These are phyloP conservation scores for Globisporangium cederbergense DNA, from an alignment of 352 stramenopile genomes.

Conservation along the genomic window DNA sequence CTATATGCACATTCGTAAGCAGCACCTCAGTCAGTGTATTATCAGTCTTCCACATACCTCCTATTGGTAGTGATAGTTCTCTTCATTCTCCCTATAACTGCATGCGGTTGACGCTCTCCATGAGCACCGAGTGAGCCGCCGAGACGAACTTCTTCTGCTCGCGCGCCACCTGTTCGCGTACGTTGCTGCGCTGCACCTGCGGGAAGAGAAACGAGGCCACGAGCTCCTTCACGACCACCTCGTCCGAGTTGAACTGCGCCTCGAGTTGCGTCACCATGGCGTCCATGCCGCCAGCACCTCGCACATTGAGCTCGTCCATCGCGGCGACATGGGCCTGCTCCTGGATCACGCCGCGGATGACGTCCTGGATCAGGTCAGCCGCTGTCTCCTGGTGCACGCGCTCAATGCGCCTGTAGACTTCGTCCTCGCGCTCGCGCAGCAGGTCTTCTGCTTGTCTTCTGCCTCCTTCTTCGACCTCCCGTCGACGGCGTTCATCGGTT, in stretches of 20 bases:
- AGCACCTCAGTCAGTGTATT: conserved; percentile 10
- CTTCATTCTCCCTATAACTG: conserved; percentile 12
- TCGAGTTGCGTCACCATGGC: conserved; percentile 58
- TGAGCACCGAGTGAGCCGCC: conserved; percentile 56
- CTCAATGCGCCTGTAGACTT: conserved; percentile 75
- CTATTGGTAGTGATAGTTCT: neutral
- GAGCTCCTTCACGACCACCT: conserved; percentile 69
- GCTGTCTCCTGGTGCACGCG: conserved; percentile 80
- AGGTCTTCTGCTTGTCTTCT: conserved; percentile 85
- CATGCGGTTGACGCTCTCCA: conserved; percentile 31
- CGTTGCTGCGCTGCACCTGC: conserved; percentile 63
- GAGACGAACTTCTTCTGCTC: conserved; percentile 70
- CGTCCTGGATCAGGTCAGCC: conserved; percentile 61
- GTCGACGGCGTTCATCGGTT: conserved; percentile 55
- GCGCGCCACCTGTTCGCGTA: conserved; percentile 49
- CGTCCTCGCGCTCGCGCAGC: conserved; percentile 75
- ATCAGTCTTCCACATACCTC: neutral
- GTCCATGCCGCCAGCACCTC: conserved; percentile 30
- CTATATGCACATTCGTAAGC: no score
- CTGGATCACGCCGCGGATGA: conserved; percentile 54
- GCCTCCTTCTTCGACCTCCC: conserved; percentile 85
- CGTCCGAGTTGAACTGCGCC: conserved; percentile 38
- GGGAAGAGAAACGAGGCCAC: conserved; percentile 81
- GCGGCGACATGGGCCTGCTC: conserved; percentile 46
- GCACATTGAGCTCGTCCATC: conserved; percentile 50